Evolutionary conservation across 106 monocot genomes (phyloP), one percentile per base, ranked within the genome.

Genomic region (Ottelia alismoides): DNA sequence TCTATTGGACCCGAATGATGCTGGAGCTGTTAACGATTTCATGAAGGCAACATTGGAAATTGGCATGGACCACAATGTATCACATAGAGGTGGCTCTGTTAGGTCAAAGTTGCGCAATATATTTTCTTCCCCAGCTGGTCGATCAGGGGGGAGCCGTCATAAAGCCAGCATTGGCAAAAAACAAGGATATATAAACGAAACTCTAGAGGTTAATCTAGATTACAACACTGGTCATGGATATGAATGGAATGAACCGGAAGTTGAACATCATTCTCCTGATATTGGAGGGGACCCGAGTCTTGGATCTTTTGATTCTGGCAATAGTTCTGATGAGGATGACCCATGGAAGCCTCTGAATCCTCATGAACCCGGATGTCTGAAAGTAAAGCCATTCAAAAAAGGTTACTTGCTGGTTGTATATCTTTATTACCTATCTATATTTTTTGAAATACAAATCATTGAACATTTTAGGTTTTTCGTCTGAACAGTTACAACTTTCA

Each of bases 321-420:
- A 76, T 65, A 72, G 81, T 69, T 73, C 70, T 48, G 80, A 78
- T 16, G 46, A 54, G 22, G 74, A 83, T 31, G 83, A 88, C 68
- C 88, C 94, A 25, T 96, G 94, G 94, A 85, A 78, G 52, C 88
- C 88, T 68, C 69, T 96, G 57, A 79, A 96, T 76, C 94, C 94
- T 63, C 78, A 96, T 74, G 88, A 96, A 71, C 73, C 72, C 64
- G 94, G 94, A 47, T 76, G 71, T 51, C 65, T 96, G 55, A 81
- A 78, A 64, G 59, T 88, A 68, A 84, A 79, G 60, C 78, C 94
- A 44, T 85, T 64, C 48, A 81, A 52, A 60, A 78, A 63, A 85
- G 78, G 94, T 96, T 62, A 11, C 21, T 50, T 27, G 14, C 22
- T 51, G 21, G 4, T 27, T 55, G 35, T 35, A 35, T 35, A 12